Evolutionary conservation across 495 filamentous ascomycete species (phyloP).

Genomic region (Pseudoneurospora amorphoporcata): DNA sequence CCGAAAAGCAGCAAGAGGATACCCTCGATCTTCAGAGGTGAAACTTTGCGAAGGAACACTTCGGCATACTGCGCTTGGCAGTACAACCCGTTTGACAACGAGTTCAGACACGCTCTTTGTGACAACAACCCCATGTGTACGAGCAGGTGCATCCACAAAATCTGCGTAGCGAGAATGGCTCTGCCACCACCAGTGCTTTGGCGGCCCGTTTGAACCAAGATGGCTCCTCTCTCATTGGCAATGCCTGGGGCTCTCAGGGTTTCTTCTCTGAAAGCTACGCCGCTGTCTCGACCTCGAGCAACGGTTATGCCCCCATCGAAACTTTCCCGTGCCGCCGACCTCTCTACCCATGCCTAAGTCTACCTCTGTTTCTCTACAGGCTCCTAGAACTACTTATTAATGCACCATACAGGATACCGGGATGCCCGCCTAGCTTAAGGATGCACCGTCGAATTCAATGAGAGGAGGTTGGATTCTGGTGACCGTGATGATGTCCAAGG

Average conservation of each 20-base stretch:
- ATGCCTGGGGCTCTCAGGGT: not conserved
- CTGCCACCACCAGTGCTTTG: not conserved
- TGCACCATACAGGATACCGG: slow-evolving; percentile 8
- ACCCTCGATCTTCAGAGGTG: too few species aligned
- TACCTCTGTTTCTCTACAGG: not conserved
- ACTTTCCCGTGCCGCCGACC: too few species aligned
- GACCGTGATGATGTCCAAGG: not conserved
- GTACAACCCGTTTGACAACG: too few species aligned
- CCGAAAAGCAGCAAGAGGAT: not conserved
- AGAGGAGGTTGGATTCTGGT: not conserved
- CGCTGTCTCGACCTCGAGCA: not conserved
- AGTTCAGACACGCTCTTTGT: too few species aligned
- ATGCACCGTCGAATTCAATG: not conserved
- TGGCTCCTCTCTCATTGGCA: not conserved
- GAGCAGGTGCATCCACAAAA: too few species aligned
- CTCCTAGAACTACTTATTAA: not conserved
- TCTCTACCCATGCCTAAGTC: slow-evolving; percentile 23
- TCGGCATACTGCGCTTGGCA: too few species aligned
- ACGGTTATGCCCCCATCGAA: not conserved
- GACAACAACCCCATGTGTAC: too few species aligned
- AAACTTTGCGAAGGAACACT: too few species aligned
- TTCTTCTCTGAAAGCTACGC: not conserved
- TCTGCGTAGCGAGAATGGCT: not conserved
- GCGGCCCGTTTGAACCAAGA: not conserved
- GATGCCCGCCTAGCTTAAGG: slow-evolving; percentile 3